Conservation (phyloP, 148 eudicot species). For the Rhododendron molle region DNA sequence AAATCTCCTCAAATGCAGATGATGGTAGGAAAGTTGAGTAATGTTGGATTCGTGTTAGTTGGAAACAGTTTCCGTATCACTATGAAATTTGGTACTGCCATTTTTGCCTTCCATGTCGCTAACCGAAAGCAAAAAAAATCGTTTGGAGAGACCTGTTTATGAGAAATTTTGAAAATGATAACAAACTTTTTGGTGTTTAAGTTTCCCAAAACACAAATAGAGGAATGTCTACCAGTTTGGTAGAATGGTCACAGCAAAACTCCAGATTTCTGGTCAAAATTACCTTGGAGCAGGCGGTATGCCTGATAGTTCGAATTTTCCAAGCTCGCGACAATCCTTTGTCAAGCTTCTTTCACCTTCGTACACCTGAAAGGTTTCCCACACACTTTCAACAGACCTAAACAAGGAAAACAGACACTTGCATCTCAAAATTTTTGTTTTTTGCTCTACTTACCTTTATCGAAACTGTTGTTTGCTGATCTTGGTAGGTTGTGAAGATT, state of each 20-base stretch:
- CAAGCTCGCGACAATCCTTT: conserved; percentile 54
- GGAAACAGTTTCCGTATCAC: not conserved
- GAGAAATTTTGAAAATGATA: not conserved
- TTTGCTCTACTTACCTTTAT: conserved; percentile 23
- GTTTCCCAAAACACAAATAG: not conserved
- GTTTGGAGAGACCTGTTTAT: not conserved
- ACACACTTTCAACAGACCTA: not conserved
- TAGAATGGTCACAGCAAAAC: not conserved
- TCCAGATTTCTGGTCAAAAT: not conserved
- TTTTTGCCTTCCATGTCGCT: not conserved
- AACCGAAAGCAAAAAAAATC: not conserved
- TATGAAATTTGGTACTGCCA: not conserved
- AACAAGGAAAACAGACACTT: not conserved
- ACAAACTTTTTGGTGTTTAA: not conserved
- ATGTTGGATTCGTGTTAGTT: not conserved
- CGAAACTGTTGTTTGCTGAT: conserved; percentile 42
- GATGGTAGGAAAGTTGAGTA: not conserved
- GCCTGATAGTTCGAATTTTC: conserved; percentile 45
- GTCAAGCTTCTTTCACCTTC: conserved; percentile 62
- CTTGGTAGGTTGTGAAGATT: conserved; percentile 51
- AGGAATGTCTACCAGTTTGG: not conserved
- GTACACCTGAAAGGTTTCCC: conserved; percentile 22
- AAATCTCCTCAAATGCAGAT: not conserved
- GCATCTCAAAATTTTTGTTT: not conserved
- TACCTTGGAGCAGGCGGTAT: conserved; percentile 77